These are phyloP conservation scores for Pulveroboletus sp. DNA, from an alignment of 768 basidiomycete species.

Conservation along the genomic window DNA sequence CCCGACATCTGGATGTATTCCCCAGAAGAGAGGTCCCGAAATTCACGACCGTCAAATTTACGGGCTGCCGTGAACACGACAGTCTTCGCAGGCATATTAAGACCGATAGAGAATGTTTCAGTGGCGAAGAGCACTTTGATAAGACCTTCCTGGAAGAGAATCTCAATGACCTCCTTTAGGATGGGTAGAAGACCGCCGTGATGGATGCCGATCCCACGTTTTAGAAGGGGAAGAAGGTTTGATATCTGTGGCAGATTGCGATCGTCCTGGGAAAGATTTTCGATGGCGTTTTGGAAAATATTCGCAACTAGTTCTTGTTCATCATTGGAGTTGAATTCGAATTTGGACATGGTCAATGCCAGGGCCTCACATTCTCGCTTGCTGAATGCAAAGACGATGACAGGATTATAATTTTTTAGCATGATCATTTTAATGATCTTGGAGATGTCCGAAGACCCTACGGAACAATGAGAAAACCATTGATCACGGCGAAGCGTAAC, in stretches of 20 bases:
- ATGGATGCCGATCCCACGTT: conserved; percentile 96
- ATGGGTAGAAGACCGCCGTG: conserved; percentile 97
- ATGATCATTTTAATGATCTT: conserved; percentile 99
- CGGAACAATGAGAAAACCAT: conserved; percentile 10
- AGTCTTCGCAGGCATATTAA: conserved; percentile 99
- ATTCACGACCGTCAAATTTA: conserved; percentile 95
- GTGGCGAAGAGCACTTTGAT: conserved; percentile 99
- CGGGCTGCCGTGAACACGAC: conserved; percentile 95
- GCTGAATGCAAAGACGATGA: conserved; percentile 97
- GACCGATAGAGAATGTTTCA: conserved; percentile 95
- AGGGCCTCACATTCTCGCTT: conserved; percentile 96
- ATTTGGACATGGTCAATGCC: conserved; percentile 89
- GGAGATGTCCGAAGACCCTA: conserved; percentile 90
- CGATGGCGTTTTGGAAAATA: conserved; percentile 95
- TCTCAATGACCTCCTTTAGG: conserved; percentile 98
- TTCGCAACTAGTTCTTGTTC: conserved; percentile 84
- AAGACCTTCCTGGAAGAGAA: conserved; percentile 95
- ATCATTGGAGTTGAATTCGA: conserved; percentile 91
- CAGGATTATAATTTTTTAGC: conserved; percentile 95
- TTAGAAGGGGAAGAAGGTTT: conserved; percentile 87
- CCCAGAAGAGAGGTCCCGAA: conserved; percentile 88
- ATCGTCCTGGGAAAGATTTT: conserved; percentile 83
- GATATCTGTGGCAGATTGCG: conserved; percentile 89
- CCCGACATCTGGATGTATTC: conserved; percentile 99
- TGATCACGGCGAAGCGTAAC: not conserved